Base-by-base conservation (phyloP, 1,284 basidiomycete genomes). In the Papiliotrema fonsecae region DNA sequence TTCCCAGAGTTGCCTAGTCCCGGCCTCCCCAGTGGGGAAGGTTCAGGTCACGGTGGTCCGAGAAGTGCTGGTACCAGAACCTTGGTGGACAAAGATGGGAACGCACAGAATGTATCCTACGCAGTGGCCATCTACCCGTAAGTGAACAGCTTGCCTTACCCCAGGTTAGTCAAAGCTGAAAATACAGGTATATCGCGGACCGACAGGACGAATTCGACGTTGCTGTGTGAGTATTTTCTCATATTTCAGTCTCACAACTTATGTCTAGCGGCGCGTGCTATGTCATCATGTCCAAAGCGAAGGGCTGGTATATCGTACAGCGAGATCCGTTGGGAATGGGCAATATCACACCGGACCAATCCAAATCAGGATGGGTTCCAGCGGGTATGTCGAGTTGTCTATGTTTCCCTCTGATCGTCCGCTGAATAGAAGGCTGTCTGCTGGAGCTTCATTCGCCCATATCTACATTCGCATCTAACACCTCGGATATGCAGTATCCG, bases 231-330 rank as follows among this genome's bases (percentile, higher is more conserved):
- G 88, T 82, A 2, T 3, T 4, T 3, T 21, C 7, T 13, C 11
- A 13, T 1, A 22, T 11, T 30, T 38, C 37, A 41, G 14, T n/a
- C 16, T 39, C 4, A 31, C 32, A 21, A 16, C n/a, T 31, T 36
- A 56, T 60, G 32, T 64, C 45, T 5, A 90, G 86, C 28, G 86
- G 86, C 30, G 87, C 92, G 65, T 89, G 88, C 0, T 97, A 96
- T 72, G 83, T 97, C 58, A 94, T 97, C 63, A 77, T 96, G 47
- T 89, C 88, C 51, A 85, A 94, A 55, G 86, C 91, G 14, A 86
- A 93, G 54, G 96, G 96, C 0, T 98, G 96, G 96, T 99, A 94
- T 91, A 88, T 97, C 30, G 94, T 98, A 3, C 92, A 97, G 67
- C 83, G 88, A 28, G 96, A 98, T 70, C 85, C 87, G 21, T 83